Conservation (phyloP, 1,139 yeast genomes). For the Sugiyamaella castrensis region DNA sequence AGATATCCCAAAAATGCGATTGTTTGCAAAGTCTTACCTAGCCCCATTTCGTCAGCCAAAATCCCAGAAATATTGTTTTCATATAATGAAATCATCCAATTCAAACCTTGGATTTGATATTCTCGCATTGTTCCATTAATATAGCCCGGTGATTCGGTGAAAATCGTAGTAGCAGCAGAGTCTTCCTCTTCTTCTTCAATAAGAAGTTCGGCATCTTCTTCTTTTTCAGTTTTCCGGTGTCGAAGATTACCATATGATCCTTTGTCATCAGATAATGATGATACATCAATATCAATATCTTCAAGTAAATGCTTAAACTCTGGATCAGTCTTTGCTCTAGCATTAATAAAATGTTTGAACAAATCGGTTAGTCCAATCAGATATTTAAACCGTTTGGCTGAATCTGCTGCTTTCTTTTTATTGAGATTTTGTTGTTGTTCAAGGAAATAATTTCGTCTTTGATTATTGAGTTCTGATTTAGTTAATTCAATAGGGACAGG, state of each 20-base stretch:
- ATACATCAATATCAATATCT: constrained; percentile 47
- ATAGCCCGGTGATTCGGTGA: constrained; percentile 79
- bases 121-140: constrained; percentile 66
- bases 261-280: not conserved
- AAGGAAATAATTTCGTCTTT: constrained; percentile 31
- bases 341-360: constrained; percentile 84
- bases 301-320: constrained; percentile 56
- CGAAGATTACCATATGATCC: constrained; percentile 26
- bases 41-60: constrained; percentile 97
- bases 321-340: constrained; percentile 72
- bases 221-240: constrained; percentile 73
- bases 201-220: constrained; percentile 86
- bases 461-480: constrained; percentile 27
- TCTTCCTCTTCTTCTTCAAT: constrained; percentile 62
- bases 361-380: constrained; percentile 78
- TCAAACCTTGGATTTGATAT: constrained; percentile 89
- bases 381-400: constrained; percentile 77
- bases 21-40: constrained; percentile 93
- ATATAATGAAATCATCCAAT: constrained; percentile 84
- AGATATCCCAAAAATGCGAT: constrained; percentile 87
- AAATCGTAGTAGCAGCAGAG: constrained; percentile 46
- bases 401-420: constrained; percentile 43
- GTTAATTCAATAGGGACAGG: constrained; percentile 29
- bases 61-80: constrained; percentile 86
- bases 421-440: constrained; percentile 30